These are phyloP conservation scores for Dujonia santamariae DNA, from an alignment of 1,139 yeast genomes.

Conservation along the genomic window DNA sequence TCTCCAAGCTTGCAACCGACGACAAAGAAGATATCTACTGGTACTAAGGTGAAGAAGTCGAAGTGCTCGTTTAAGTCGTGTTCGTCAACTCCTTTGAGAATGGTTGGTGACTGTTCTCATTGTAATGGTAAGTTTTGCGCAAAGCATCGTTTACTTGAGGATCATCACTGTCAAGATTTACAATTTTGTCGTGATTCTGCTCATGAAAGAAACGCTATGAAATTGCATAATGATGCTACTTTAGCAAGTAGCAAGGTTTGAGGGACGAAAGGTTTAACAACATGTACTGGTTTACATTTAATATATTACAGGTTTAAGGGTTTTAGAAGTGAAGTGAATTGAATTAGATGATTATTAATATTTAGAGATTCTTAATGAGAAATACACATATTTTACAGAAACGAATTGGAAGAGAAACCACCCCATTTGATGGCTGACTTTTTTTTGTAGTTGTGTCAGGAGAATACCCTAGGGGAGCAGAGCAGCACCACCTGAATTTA, in stretches of 20 bases:
- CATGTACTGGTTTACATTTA: no score
- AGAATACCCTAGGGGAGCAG: no score
- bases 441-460: no score
- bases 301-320: no score
- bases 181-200: slow-evolving; percentile 79
- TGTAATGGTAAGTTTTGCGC: slow-evolving; percentile 88
- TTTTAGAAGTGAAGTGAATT: no score
- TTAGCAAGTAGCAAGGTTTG: slow-evolving; percentile 24
- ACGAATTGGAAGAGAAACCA: no score
- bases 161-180: slow-evolving; percentile 76
- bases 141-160: slow-evolving; percentile 82
- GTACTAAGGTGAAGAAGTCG: slow-evolving; percentile 51
- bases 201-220: slow-evolving; percentile 46
- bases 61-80: slow-evolving; percentile 65
- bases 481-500: no score
- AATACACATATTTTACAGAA: no score
- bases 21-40: slow-evolving; percentile 7
- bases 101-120: slow-evolving; percentile 85
- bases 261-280: no score
- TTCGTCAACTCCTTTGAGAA: slow-evolving; percentile 65
- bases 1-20: slow-evolving; percentile 9
- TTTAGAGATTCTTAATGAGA: no score
- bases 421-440: no score
- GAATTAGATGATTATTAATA: no score
- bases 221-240: slow-evolving; percentile 43